phyloP scores from a whole-genome alignment of 1,139 yeast species.

The Taiozyma onychis region DNA sequence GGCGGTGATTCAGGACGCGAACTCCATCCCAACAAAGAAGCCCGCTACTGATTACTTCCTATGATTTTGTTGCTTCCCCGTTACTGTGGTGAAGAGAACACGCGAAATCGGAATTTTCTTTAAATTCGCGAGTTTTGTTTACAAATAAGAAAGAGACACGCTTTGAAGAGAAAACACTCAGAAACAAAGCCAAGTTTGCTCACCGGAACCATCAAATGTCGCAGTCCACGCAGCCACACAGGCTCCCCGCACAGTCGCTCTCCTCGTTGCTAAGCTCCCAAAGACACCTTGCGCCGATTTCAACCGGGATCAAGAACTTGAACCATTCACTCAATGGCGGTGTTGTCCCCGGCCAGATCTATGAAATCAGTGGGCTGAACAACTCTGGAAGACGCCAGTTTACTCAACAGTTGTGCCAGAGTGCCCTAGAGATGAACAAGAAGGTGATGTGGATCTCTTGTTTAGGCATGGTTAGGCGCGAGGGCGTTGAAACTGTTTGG shows the following conservation, averaged over 20 bases:
- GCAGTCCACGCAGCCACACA: constrained; percentile 2
- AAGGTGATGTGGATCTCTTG: constrained; percentile 17
- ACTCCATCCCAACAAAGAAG: constrained; percentile 60
- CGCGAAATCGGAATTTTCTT: background rate
- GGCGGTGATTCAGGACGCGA: constrained; percentile 61
- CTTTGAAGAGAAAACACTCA: background rate
- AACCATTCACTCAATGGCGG: constrained; percentile 20
- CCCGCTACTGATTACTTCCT: constrained; percentile 72
- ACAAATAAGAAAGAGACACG: background rate
- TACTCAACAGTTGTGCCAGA: constrained; percentile 10
- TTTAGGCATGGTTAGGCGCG: constrained; percentile 1
- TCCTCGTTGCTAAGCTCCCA: constrained; percentile 14
- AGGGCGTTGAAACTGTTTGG: constrained; percentile 3
- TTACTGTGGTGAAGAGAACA: background rate
- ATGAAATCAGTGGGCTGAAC: constrained; percentile 17
- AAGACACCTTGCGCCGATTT: constrained; percentile 13
- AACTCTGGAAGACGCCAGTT: constrained; percentile 18
- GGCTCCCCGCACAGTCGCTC: constrained; percentile 15
- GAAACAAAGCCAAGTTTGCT: too few species aligned
- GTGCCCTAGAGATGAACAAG: constrained; percentile 9
- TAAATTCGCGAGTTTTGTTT: background rate
- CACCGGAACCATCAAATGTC: background rate
- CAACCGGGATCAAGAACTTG: constrained; percentile 11
- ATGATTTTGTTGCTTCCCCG: constrained; percentile 3
- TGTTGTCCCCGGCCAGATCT: constrained; percentile 17